Base-by-base conservation (phyloP, 208 protist genomes). In the Acanthamoeba rhysodes region DNA sequence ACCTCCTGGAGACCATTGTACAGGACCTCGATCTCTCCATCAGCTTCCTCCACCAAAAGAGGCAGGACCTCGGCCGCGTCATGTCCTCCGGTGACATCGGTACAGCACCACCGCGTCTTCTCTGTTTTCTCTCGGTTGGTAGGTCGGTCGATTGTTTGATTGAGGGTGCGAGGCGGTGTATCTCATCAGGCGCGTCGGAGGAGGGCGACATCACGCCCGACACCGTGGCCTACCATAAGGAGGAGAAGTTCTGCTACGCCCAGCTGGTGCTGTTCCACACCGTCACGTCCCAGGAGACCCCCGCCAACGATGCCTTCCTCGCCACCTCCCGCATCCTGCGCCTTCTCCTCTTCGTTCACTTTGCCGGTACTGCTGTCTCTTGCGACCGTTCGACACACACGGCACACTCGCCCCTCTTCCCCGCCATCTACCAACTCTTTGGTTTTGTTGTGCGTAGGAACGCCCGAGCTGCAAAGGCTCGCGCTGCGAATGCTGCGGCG, bases 221-320 rank as follows among this genome's bases (percentile, higher is more conserved):
- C 41, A 87, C 78, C 14, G 78, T 87, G 27, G 78, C 78, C 55
- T 92, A 92, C 41, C 85, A 92, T 14, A 59, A 72, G 41, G 85
- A 92, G 29, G 85, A 92, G 41, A 59, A 70, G 34, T 92, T 92
- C 48, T 92, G 85, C 57, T 92, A 92, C 59, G n/a, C 85, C 10
- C 45, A 59, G 55, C n/a, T 92, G n/a, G 29, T 92, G 24, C 85
- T 92, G 12, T 45, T 92, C 78, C 18, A 53, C 41, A 87, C 78
- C 18, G 24, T 87, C n/a, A 87, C 78, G 27, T 27, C 37, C 37
- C 37, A 41, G 37, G 37, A 53, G 27, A 87, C 18, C 34, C 9
- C 37, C 9, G 22, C 9, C 27, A 29, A 92, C 37, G 85, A 92
- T 6, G 22, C 34, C 14, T 92, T 70, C 85, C 55, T 72, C 12